A percentile compares a stretch with the other conserved stretches of the same genome.
Conservation (phyloP, 345 rosid species). For the Limnanthes douglasii region DNA sequence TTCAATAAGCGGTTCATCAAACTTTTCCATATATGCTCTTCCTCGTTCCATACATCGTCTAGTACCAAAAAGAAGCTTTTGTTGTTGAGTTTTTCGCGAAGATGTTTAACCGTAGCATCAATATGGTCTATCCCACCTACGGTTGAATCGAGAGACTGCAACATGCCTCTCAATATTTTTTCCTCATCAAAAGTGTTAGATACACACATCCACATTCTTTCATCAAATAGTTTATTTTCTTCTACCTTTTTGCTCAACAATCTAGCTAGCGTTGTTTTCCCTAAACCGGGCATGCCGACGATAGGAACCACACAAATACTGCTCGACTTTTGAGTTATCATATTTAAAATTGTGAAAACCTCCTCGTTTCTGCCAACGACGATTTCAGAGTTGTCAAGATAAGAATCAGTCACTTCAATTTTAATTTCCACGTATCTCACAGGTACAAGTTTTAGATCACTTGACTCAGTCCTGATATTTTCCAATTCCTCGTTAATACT, state of each 20-base stretch:
- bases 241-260: too few relatives aligned
- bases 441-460: not conserved
- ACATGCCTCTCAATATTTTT: too few relatives aligned
- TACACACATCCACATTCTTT: too few relatives aligned
- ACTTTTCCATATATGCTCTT: not conserved
- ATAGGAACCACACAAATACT: not conserved
- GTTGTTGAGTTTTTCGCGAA: too few relatives aligned
- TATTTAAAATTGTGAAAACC: not conserved
- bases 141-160: not conserved
- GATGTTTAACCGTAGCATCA: too few relatives aligned
- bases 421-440: not conserved
- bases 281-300: conserved; percentile 16
- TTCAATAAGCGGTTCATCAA: conserved; percentile 2
- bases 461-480: not conserved
- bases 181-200: too few relatives aligned
- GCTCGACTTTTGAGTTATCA: not conserved
- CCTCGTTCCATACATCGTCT: conserved; percentile 15
- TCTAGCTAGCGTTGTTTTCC: conserved; percentile 13
- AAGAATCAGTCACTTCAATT: too few relatives aligned
- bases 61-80: too few relatives aligned
- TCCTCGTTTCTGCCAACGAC: conserved; percentile 9
- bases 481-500: not conserved
- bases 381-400: not conserved
- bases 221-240: too few relatives aligned
- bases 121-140: not conserved